phyloP scores from a whole-genome alignment of 805 yeast genomes.

The Yamadazyma phyllophila region DNA sequence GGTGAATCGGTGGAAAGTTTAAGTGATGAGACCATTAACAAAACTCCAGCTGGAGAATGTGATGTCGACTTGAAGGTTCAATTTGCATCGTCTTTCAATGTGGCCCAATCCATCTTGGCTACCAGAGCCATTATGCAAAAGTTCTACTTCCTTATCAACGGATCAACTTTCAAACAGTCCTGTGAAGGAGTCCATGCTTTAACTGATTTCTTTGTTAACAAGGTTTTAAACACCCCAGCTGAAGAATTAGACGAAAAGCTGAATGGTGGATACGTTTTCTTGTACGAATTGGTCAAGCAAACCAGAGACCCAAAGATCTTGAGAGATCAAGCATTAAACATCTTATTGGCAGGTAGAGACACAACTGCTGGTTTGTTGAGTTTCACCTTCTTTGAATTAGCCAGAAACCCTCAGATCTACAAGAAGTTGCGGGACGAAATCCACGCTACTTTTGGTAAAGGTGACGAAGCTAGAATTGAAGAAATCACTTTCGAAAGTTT shows the following conservation, averaged over 20 bases:
- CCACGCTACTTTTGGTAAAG: constrained; percentile 29
- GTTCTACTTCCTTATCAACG: constrained; percentile 25
- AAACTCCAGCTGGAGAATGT: constrained; percentile 12
- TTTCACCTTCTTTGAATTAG: constrained; percentile 32
- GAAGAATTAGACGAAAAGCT: constrained; percentile 26
- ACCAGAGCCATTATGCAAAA: constrained; percentile 24
- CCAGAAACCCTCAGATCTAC: constrained; percentile 33
- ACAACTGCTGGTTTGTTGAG: constrained; percentile 42
- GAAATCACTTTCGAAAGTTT: constrained; percentile 37
- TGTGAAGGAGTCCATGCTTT: constrained; percentile 27
- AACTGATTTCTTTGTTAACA: constrained; percentile 28
- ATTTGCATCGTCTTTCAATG: constrained; percentile 36
- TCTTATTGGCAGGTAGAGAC: constrained; percentile 43
- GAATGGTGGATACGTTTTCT: constrained; percentile 31
- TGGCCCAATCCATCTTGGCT: constrained; percentile 30
- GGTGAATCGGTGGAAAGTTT: constrained; percentile 38
- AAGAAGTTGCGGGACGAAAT: constrained; percentile 31
- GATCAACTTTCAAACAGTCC: constrained; percentile 19
- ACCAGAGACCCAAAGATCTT: constrained; percentile 35
- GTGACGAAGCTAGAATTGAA: constrained; percentile 25
- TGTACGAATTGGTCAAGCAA: constrained; percentile 38
- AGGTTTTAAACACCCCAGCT: constrained; percentile 25
- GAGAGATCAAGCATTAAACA: constrained; percentile 39
- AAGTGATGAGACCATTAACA: constrained; percentile 22
- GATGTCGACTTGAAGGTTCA: constrained; percentile 30